These are phyloP conservation scores for Camptophora hylomeconis DNA, from an alignment of 2,329 filamentous ascomycete genomes.

Conservation along the genomic window DNA sequence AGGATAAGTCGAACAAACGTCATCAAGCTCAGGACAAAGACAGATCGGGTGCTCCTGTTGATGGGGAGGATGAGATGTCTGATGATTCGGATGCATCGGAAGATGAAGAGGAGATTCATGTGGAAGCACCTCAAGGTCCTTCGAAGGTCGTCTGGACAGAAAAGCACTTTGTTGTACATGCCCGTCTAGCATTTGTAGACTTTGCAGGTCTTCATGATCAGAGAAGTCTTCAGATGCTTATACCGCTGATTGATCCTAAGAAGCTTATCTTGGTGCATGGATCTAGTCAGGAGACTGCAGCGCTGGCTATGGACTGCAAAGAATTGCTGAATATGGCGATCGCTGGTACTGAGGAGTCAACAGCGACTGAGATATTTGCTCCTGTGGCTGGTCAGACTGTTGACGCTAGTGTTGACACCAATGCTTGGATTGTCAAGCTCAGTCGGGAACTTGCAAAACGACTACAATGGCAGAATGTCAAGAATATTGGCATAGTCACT, in stretches of 20 bases:
- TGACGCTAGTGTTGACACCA: slow-evolving; percentile 91
- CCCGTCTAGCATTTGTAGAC: slow-evolving; percentile 77
- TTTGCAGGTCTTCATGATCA: slow-evolving; percentile 88
- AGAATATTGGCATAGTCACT: slow-evolving; percentile 82
- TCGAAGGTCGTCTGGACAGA: slow-evolving; percentile 58
- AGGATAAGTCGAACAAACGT: slow-evolving; percentile 24
- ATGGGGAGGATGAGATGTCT: slow-evolving; percentile 43
- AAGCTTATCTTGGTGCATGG: slow-evolving; percentile 91
- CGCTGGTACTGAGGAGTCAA: slow-evolving; percentile 29
- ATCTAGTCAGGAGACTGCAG: slow-evolving; percentile 60
- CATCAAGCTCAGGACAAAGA: slow-evolving; percentile 5
- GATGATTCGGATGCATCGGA: slow-evolving; percentile 43
- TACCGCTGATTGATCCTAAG: slow-evolving; percentile 83
- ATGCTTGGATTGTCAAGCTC: slow-evolving; percentile 90
- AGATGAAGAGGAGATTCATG: slow-evolving; percentile 37
- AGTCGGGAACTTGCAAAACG: slow-evolving; percentile 73
- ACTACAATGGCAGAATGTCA: slow-evolving; percentile 88
- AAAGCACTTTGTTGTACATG: slow-evolving; percentile 52
- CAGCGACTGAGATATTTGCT: slow-evolving; percentile 60
- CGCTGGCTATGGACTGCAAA: slow-evolving; percentile 68
- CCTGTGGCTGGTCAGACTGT: slow-evolving; percentile 61
- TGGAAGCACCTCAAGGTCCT: slow-evolving; percentile 45
- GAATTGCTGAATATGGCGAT: slow-evolving; percentile 43
- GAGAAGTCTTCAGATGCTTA: slow-evolving; percentile 83
- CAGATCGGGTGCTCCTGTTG: slow-evolving; percentile 15